These are phyloP conservation scores for Pyrrhoderma lamaoense DNA, from an alignment of 1,284 basidiomycete species.

Conservation along the genomic window DNA sequence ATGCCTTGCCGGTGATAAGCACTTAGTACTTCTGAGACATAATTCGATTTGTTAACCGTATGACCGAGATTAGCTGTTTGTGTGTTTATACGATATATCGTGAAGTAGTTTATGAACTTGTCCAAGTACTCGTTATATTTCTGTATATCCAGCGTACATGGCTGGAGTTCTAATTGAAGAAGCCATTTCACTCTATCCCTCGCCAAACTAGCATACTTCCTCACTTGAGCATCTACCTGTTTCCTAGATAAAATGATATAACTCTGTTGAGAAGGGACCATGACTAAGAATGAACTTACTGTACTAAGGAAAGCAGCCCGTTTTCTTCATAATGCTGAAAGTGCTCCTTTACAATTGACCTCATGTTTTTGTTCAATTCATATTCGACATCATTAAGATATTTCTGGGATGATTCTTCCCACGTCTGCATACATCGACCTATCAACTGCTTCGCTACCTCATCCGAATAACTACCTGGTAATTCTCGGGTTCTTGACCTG, in stretches of 20 bases:
- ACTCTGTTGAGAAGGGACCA: slow-evolving; percentile 3
- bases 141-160: slow-evolving; percentile 52
- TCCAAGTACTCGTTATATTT: slow-evolving; percentile 50
- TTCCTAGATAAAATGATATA: slow-evolving; percentile 25
- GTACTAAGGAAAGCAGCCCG: slow-evolving; percentile 41
- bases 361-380: slow-evolving; percentile 35
- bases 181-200: slow-evolving; percentile 43
- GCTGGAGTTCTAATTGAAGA: slow-evolving; percentile 42
- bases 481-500: slow-evolving; percentile 60
- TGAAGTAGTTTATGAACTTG: slow-evolving; percentile 49
- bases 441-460: slow-evolving; percentile 50
- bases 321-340: slow-evolving; percentile 50
- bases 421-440: slow-evolving; percentile 35
- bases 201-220: slow-evolving; percentile 33
- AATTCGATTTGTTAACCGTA: neutral
- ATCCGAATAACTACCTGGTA: slow-evolving; percentile 61
- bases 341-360: slow-evolving; percentile 35
- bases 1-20: slow-evolving; percentile 41
- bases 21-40: slow-evolving; percentile 29
- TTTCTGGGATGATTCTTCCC: slow-evolving; percentile 40
- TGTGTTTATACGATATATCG: slow-evolving; percentile 31
- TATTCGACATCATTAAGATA: slow-evolving; percentile 42
- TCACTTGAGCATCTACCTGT: slow-evolving; percentile 43
- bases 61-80: slow-evolving; percentile 18
- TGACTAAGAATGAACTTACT: slow-evolving; percentile 32